Evolutionary conservation across 2,329 filamentous ascomycete species (phyloP), one percentile per base, ranked within the genome.

Genomic region (Dichotomopilus funicola): DNA sequence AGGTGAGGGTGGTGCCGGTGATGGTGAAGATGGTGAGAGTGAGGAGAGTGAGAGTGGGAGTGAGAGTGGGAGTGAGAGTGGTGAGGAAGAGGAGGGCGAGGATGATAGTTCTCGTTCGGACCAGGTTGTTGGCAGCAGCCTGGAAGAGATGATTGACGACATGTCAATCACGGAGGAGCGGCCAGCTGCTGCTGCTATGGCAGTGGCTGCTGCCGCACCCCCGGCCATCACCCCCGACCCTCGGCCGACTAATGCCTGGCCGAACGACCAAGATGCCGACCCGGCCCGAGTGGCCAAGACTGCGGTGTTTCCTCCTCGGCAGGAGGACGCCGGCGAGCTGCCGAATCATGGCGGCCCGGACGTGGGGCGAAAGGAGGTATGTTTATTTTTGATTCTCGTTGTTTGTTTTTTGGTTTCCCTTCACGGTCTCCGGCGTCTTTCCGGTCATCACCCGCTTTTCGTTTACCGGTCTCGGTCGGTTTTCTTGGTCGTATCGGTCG

Each of bases 201-300:
- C 19, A 8, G 37, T 38, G 2, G 12, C 37, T 38, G 37, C 37
- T 12, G 27, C 46, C 34, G 12, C 46, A 49, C 19, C 46, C 35
- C 2, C 35, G 13, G 35, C 34, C 10, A 9, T 19, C 34, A 38
- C 36, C 36, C 33, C 43, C 43, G 34, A 19, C 46, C 8, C 37
- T 12, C 8, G 12, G 8, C 8, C 8, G 8, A 38, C 8, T 12
- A 4, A 38, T 12, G 12, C 8, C 37, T 2, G 12, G 37, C 8
- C 8, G 37, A 38, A 9, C 8, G 51, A 57, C 11, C 33, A 2
- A 6, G 10, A 40, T 8, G 19, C 49, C 6, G 49, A 50, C 40
- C 44, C 54, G 34, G 54, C 54, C 4, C 35, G 35, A 13, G 54
- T 56, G 9, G 49, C 54, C 9, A 44, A 49, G 7, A 43, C 53